A percentile compares a stretch with the other conserved stretches of the same genome.
These are phyloP conservation scores for Lactuca saligna DNA, from an alignment of 129 eudicot species.

Conservation along the genomic window DNA sequence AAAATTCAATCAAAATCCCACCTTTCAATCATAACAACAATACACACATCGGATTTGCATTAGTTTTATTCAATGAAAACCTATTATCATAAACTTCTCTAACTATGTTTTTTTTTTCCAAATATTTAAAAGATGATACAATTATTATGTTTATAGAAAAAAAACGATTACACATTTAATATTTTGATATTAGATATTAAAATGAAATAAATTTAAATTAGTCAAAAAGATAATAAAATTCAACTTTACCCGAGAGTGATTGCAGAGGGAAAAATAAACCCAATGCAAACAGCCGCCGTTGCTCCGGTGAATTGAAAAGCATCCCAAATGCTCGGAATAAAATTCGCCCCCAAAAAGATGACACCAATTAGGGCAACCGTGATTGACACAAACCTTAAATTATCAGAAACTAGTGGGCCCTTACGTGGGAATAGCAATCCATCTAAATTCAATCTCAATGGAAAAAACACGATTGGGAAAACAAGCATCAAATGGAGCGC, in stretches of 20 bases:
- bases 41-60: too few species aligned
- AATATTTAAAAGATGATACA: too few species aligned
- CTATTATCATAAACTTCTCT: background rate
- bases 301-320: slow-evolving; percentile 92
- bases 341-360: slow-evolving; percentile 75
- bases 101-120: too few species aligned
- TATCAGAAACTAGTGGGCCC: slow-evolving; percentile 59
- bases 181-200: too few species aligned
- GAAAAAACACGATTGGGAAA: slow-evolving; percentile 83
- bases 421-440: slow-evolving; percentile 68
- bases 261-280: slow-evolving; percentile 83
- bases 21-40: background rate
- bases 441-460: slow-evolving; percentile 74
- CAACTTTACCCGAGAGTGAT: slow-evolving; percentile 68
- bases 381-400: slow-evolving; percentile 59
- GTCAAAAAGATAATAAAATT: background rate
- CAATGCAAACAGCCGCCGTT: slow-evolving; percentile 82
- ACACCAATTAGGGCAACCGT: slow-evolving; percentile 58
- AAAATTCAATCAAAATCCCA: slow-evolving; percentile 1
- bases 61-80: background rate
- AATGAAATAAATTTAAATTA: too few species aligned
- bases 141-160: too few species aligned
- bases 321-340: slow-evolving; percentile 92
- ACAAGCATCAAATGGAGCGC: slow-evolving; percentile 95
- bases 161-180: too few species aligned